Conservation (phyloP, 768 basidiomycete species). For the Mycena latifolia region DNA sequence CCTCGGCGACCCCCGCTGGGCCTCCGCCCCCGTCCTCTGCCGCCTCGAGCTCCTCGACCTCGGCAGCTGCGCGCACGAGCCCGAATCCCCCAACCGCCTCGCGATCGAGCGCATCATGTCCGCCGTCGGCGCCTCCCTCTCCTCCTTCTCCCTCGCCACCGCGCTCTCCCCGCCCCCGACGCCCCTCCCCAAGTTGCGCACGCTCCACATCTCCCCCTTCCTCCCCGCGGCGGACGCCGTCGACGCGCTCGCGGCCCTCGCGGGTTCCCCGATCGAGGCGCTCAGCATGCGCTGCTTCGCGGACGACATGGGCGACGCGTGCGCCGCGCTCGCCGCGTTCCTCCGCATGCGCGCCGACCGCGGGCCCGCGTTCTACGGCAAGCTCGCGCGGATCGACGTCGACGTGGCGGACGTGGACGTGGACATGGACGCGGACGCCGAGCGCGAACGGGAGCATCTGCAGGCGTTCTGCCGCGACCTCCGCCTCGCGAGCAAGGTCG, state of each 20-base stretch:
- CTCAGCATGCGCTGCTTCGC: slow-evolving; percentile 71
- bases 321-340: slow-evolving; percentile 68
- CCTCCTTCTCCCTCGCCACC: slow-evolving; percentile 67
- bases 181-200: slow-evolving; percentile 63
- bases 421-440: slow-evolving; percentile 51
- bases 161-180: slow-evolving; percentile 58
- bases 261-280: slow-evolving; percentile 69
- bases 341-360: slow-evolving; percentile 64
- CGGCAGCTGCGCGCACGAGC: slow-evolving; percentile 66
- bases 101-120: slow-evolving; percentile 74
- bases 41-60: slow-evolving; percentile 69
- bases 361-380: slow-evolving; percentile 62
- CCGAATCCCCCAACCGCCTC: slow-evolving; percentile 62
- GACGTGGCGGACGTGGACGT: slow-evolving; percentile 54
- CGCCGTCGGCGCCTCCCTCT: slow-evolving; percentile 66
- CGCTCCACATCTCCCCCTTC: slow-evolving; percentile 70
- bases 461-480: slow-evolving; percentile 66
- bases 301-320: slow-evolving; percentile 74
- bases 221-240: slow-evolving; percentile 72
- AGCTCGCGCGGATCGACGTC: slow-evolving; percentile 63
- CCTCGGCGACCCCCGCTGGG: slow-evolving; percentile 73
- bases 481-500: slow-evolving; percentile 52
- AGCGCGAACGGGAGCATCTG: slow-evolving; percentile 61
- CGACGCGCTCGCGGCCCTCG: slow-evolving; percentile 69
- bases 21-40: slow-evolving; percentile 62